A percentile compares a stretch with the other conserved stretches of the same genome.
These are phyloP conservation scores for Ophiorrhiza pumila DNA, from an alignment of 257 asterid genomes.

Conservation along the genomic window DNA sequence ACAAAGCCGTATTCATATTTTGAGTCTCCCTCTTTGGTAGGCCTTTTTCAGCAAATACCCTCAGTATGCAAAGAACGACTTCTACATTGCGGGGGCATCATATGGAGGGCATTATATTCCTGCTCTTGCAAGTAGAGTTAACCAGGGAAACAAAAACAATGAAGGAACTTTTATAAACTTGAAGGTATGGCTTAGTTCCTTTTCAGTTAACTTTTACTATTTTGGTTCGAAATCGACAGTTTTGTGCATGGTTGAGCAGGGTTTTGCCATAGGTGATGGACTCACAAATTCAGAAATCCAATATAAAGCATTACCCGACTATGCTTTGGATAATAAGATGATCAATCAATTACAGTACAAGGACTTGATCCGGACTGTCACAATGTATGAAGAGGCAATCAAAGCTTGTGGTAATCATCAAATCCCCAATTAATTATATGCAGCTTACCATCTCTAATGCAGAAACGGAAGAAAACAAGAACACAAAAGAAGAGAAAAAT, in stretches of 20 bases:
- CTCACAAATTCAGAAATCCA: conserved; percentile 53
- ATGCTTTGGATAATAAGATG: conserved; percentile 42
- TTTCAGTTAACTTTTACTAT: neutral
- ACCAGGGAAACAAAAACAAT: conserved; percentile 2
- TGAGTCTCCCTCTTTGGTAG: neutral
- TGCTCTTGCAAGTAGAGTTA: neutral
- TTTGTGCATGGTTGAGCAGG: conserved; percentile 25
- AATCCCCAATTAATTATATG: neutral
- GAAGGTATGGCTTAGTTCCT: neutral
- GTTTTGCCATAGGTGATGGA: conserved; percentile 61
- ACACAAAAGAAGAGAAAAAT: neutral
- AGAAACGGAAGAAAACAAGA: neutral
- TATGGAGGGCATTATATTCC: conserved; percentile 5
- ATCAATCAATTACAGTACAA: conserved; percentile 36
- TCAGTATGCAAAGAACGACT: neutral
- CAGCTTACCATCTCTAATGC: neutral
- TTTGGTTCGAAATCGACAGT: neutral
- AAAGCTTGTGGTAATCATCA: conserved; percentile 43
- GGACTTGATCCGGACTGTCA: conserved; percentile 24
- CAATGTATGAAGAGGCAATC: conserved; percentile 34
- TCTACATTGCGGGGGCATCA: conserved; percentile 10
- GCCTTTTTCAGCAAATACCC: neutral
- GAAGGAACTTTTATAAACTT: conserved; percentile 4
- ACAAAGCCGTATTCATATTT: neutral
- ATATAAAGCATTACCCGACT: conserved; percentile 44